Evolutionary conservation across 2,329 filamentous ascomycete genomes (phyloP).

Genomic region (Neopestalotiopsis sp.): DNA sequence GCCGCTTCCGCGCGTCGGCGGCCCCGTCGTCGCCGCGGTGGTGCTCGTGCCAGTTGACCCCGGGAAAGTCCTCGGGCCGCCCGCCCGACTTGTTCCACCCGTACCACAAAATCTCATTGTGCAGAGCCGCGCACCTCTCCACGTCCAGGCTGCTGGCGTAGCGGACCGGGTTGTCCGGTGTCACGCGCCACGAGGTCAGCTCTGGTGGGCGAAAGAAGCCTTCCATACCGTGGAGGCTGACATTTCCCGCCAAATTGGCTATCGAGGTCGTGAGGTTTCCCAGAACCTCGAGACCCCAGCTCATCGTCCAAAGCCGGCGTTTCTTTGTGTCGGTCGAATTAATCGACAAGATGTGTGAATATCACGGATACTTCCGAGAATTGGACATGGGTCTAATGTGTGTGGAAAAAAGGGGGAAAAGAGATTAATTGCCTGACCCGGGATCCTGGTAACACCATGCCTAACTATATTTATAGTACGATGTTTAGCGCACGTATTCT

Average conservation of each 20-base stretch:
- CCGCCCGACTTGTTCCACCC: conserved; percentile 1
- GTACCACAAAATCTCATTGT: conserved; percentile 13
- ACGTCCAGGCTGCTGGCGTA: conserved; percentile 9
- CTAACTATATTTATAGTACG: conserved; percentile 1
- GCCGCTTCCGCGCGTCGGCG: neutral
- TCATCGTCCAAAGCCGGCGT: neutral
- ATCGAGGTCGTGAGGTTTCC: conserved; percentile 7
- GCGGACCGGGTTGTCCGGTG: conserved; percentile 9
- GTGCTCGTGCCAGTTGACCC: conserved; percentile 3
- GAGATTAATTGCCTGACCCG: neutral
- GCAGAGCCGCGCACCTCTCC: neutral
- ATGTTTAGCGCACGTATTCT: neutral
- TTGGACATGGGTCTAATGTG: neutral
- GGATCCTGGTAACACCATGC: neutral
- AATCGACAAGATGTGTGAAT: neutral
- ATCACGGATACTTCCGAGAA: neutral
- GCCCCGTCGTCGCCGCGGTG: neutral
- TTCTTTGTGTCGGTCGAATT: neutral
- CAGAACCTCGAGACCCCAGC: neutral
- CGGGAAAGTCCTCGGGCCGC: neutral
- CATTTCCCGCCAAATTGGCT: neutral
- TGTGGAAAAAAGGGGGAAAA: neutral
- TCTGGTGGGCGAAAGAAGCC: neutral
- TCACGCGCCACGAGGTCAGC: conserved; percentile 7
- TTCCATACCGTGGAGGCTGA: neutral